Percentiles rank a stretch among this genome's conserved stretches.
phyloP scores from a whole-genome alignment of 768 basidiomycete genomes.

The Xerocomus spinulosus region DNA sequence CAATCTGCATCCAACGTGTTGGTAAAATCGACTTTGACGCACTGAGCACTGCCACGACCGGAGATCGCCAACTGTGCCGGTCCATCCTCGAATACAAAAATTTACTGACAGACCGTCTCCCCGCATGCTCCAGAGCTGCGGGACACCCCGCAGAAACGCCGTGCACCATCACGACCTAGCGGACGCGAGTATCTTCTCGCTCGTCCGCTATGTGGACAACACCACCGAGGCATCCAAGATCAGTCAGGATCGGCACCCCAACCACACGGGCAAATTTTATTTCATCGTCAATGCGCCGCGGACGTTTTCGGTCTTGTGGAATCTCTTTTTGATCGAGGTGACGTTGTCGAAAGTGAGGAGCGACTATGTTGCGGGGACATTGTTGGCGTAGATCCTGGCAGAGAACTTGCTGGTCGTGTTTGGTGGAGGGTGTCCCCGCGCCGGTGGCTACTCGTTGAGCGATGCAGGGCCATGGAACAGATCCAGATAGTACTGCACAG shows the following conservation, averaged over 20 bases:
- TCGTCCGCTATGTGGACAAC: conserved; percentile 92
- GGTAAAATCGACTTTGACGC: conserved; percentile 84
- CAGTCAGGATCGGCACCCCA: conserved; percentile 89
- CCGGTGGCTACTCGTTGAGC: conserved; percentile 77
- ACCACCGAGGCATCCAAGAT: conserved; percentile 69
- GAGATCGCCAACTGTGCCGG: conserved; percentile 82
- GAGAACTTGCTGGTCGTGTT: conserved; percentile 84
- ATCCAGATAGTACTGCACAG: conserved; percentile 16
- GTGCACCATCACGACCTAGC: conserved; percentile 96
- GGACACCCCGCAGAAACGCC: conserved; percentile 72
- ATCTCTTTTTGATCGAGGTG: conserved; percentile 91
- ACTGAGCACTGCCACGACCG: conserved; percentile 77
- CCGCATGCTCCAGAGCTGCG: conserved; percentile 62
- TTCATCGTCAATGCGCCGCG: conserved; percentile 97
- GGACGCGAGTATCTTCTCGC: conserved; percentile 63
- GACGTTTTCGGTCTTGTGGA: conserved; percentile 91
- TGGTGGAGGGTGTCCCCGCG: conserved; percentile 77
- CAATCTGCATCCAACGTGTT: conserved; percentile 91
- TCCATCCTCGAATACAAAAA: conserved; percentile 94
- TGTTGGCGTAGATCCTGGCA: conserved; percentile 76
- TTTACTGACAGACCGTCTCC: conserved; percentile 74
- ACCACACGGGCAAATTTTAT: conserved; percentile 98
- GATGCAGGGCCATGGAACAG: conserved; percentile 97
- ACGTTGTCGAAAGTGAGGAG: conserved; percentile 92
- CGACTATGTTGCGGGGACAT: conserved; percentile 58